Evolutionary conservation across 2,329 filamentous ascomycete genomes (phyloP).

Genomic region (Xylariomycetidae sp.): DNA sequence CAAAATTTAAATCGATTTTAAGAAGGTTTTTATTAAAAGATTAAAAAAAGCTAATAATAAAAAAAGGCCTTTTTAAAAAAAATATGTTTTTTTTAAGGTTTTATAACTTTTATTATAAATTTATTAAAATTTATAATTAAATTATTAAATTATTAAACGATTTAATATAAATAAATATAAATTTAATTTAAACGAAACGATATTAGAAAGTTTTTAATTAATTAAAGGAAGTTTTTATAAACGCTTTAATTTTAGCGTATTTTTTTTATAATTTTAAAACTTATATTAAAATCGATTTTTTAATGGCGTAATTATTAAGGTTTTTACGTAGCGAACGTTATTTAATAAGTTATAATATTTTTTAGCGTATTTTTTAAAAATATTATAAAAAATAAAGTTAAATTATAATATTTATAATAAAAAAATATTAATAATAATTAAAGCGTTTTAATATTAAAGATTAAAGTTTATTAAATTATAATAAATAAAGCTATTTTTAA

Average conservation of each 20-base stretch:
- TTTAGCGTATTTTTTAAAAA: neutral
- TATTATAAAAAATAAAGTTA: neutral
- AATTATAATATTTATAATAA: constrained; percentile 3
- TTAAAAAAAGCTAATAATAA: constrained; percentile 1
- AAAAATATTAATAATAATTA: neutral
- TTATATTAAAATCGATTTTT: neutral
- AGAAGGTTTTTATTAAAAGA: constrained; percentile 1
- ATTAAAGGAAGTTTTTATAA: constrained; percentile 1
- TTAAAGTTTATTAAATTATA: too few species aligned
- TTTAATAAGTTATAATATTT: neutral
- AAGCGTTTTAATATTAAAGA: neutral
- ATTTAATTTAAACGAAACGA: neutral
- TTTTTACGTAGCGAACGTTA: neutral
- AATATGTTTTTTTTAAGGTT: constrained; percentile 2
- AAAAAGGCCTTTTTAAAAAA: constrained; percentile 1
- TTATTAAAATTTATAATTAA: constrained; percentile 1
- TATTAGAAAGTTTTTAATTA: neutral
- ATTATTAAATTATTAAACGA: constrained; percentile 1
- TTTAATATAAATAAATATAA: neutral
- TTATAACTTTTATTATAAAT: constrained; percentile 6
- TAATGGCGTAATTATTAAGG: neutral
- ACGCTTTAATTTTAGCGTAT: neutral
- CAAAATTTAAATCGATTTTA: neutral
- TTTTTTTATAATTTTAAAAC: neutral
- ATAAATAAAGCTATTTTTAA: neutral